These are phyloP conservation scores for Rhinocladiella similis DNA, from an alignment of 2,329 filamentous ascomycete genomes.

Conservation along the genomic window DNA sequence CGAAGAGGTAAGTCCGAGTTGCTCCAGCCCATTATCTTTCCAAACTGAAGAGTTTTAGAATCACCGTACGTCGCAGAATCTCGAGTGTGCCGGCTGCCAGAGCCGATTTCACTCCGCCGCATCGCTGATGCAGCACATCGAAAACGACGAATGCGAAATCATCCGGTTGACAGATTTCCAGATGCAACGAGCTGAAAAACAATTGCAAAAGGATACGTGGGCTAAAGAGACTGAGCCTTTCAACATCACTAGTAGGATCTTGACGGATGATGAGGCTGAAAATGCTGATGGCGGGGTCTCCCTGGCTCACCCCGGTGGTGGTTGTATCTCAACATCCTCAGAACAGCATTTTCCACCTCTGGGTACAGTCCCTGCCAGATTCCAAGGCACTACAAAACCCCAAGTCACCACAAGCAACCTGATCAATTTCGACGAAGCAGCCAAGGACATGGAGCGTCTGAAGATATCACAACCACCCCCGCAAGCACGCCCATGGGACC, in stretches of 20 bases:
- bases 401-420: slow-evolving; percentile 7
- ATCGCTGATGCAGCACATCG: slow-evolving; percentile 55
- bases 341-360: slow-evolving; percentile 15
- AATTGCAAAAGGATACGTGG: slow-evolving; percentile 43
- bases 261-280: no score
- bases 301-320: no score
- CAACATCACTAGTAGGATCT: background rate
- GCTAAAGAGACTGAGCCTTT: slow-evolving; percentile 4
- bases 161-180: slow-evolving; percentile 47
- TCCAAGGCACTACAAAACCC: background rate
- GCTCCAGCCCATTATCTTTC: slow-evolving; percentile 1
- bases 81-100: slow-evolving; percentile 52
- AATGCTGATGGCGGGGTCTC: slow-evolving; percentile 11
- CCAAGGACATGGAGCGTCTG: slow-evolving; percentile 4
- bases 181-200: slow-evolving; percentile 52
- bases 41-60: slow-evolving; percentile 5
- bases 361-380: background rate
- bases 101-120: slow-evolving; percentile 49
- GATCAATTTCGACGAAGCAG: slow-evolving; percentile 4
- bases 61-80: slow-evolving; percentile 49
- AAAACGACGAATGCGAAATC: slow-evolving; percentile 50
- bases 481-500: background rate
- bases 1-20: slow-evolving; percentile 43
- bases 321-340: slow-evolving; percentile 4
- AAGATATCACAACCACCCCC: background rate